Base-by-base conservation (phyloP, 495 filamentous ascomycete species). In the Lophium mytilinum region DNA sequence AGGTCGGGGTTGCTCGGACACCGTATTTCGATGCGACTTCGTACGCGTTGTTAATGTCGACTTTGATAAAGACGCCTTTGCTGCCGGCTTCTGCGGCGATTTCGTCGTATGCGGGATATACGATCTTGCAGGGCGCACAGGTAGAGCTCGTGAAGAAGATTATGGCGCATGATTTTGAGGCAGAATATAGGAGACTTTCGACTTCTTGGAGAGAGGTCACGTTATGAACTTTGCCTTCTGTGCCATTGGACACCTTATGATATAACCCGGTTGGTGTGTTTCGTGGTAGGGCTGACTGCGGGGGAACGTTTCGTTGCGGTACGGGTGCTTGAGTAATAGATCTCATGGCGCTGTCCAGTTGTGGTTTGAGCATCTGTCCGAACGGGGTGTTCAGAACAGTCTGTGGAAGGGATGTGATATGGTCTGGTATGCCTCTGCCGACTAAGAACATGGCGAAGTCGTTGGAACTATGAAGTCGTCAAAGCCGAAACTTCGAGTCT, bases 121-220 rank as follows among this genome's bases (percentile, higher is more conserved):
- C 78, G 12, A 80, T 71, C 70, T 84, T 89, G 78, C 92, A 96
- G 3, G 92, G 90, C 0, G 83, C 80, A 65, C 92, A 96, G 30
- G 84, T 93, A 3, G 87, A 77, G 9, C 87, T 91, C 1, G 92
- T 96, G 71, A 97, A 97, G 77, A 96, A 97, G 57, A 96, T 78
- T 34, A 93, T 83, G 4, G 89, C 88, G 60, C 87, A 90, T 1
- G 83, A 79, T 15, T 77, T 71, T 17, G 78, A 74, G 9, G 85
- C 83, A 33, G 73, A 71, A 1, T 72, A 66, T 5, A 96, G 71
- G 9, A 85, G 68, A 17, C 67, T 66, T 10, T 90, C 76, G 0
- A 96, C 70, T 42, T 87, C 80, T 3, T 66, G 62, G 7, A 87
- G 65, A 41, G 69, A 77, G 39, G 70, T 80, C 37, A 78, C 78